Base-by-base conservation (phyloP, 2,329 filamentous ascomycete genomes). In the Apiospora pterosperma region DNA sequence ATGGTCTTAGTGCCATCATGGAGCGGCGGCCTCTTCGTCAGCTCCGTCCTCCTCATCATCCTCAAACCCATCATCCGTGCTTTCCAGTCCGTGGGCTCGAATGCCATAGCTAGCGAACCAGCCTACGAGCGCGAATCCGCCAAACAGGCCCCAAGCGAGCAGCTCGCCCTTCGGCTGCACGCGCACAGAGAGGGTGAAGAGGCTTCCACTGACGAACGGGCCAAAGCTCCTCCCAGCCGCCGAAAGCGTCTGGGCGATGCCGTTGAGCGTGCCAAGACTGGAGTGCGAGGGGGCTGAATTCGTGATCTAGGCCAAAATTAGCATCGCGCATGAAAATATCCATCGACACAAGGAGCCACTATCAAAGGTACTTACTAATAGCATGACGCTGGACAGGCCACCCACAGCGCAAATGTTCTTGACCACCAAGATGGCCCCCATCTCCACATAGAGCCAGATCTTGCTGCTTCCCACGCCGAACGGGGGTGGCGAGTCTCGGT, bases 381-480 rank as follows among this genome's bases (percentile, higher is more conserved):
- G 83, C 78, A 98, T 87, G 4, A 95, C 93, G 74, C 93, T 96
- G 2, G 94, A 97, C 66, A 99, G 76, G 0, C 95, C 95, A 8
- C 93, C 93, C 0, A 99, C 93, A 2, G 93, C 88, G 64, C 93
- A 93, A 11, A 97, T 88, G 14, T 95, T 97, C 79, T 97, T 98
- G 63, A 97, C 80, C 14, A 97, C 85, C 48, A 99, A 80, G 0
- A 96, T 88, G 16, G 88, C 75, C 0, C 91, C 93, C n/a, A 98
- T 79, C 76, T 98, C 93, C 4, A 87, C 74, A 78, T 93, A 97
- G 28, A 98, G 78, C 86, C 91, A 92, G 0, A 82, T 78, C 59
- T 88, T 88, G 39, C 90, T 89, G 5, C 79, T 84, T 0, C 86
- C 86, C 6, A 90, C 70, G 0, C 88, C 88, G 58, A 88, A 81